Percentiles rank a stretch among this genome's conserved stretches.
Evolutionary conservation across 306 rosid genomes (phyloP).

Genomic region (Citrullus amarus): DNA sequence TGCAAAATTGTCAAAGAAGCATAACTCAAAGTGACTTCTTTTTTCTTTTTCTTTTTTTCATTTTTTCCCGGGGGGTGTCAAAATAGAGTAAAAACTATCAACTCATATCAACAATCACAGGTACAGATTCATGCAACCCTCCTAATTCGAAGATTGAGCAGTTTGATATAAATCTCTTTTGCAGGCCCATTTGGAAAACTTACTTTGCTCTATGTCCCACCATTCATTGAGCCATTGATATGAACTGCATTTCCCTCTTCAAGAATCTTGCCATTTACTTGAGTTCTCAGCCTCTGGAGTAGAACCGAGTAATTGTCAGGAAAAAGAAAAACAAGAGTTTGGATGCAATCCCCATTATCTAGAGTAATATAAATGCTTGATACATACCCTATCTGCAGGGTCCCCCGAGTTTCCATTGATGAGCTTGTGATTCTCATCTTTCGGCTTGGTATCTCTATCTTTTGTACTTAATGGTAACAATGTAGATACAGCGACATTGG

Average conservation of each 20-base stretch:
- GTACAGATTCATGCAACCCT: not conserved
- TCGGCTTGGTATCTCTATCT: conserved; percentile 27
- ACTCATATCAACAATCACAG: not conserved
- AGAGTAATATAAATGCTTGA: not conserved
- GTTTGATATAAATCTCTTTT: not conserved
- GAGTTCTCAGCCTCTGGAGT: conserved; percentile 14
- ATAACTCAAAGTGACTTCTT: not conserved
- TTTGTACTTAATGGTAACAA: conserved; percentile 25
- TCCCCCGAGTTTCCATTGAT: conserved; percentile 19
- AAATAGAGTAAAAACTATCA: not conserved
- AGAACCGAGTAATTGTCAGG: not conserved
- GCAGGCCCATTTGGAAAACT: not conserved
- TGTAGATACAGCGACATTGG: conserved; percentile 15
- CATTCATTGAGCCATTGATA: conserved; percentile 4
- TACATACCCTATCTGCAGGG: conserved; percentile 13
- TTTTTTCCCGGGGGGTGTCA: not conserved
- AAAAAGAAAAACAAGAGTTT: not conserved
- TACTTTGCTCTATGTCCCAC: conserved; percentile 1
- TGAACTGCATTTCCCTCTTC: conserved; percentile 9
- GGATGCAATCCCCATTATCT: not conserved
- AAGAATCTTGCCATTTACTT: conserved; percentile 14
- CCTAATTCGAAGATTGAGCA: not conserved
- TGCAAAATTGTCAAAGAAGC: conserved; percentile 1
- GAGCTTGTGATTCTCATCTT: conserved; percentile 25
- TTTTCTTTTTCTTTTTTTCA: not conserved